These are phyloP conservation scores for Podospora tetraspora DNA, from an alignment of 495 filamentous ascomycete species.

Conservation along the genomic window DNA sequence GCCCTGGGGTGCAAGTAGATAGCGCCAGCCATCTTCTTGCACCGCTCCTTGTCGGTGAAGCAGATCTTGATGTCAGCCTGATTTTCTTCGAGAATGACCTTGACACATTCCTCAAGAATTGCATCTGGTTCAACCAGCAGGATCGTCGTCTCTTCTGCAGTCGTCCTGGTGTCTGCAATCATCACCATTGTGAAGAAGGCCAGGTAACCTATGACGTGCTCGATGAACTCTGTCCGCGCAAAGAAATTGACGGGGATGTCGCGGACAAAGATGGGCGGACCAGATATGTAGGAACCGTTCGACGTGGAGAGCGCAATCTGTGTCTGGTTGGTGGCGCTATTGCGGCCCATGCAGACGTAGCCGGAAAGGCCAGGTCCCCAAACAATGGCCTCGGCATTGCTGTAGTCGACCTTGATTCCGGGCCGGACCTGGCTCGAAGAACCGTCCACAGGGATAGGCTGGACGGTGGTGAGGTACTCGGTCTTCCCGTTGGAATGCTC, in stretches of 20 bases:
- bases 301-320: slow-evolving; percentile 28
- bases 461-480: slow-evolving; percentile 19
- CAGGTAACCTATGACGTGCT: slow-evolving; percentile 25
- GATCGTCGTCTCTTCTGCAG: slow-evolving; percentile 16
- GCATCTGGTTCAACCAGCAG: slow-evolving; percentile 35
- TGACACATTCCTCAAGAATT: slow-evolving; percentile 24
- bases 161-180: not conserved
- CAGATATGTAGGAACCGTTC: slow-evolving; percentile 30
- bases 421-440: not conserved
- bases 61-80: slow-evolving; percentile 16
- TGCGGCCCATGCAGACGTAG: slow-evolving; percentile 32
- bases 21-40: not conserved
- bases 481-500: slow-evolving; percentile 1
- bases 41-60: slow-evolving; percentile 12
- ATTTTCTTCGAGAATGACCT: slow-evolving; percentile 18
- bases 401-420: slow-evolving; percentile 35
- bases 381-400: slow-evolving; percentile 27
- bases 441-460: not conserved
- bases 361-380: slow-evolving; percentile 1
- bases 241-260: not conserved
- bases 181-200: slow-evolving; percentile 15
- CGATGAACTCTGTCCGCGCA: slow-evolving; percentile 13
- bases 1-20: slow-evolving; percentile 24
- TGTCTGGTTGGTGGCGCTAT: slow-evolving; percentile 17
- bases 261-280: not conserved